These are phyloP conservation scores for Prosopis cineraria DNA, from an alignment of 306 rosid genomes.

Conservation along the genomic window DNA sequence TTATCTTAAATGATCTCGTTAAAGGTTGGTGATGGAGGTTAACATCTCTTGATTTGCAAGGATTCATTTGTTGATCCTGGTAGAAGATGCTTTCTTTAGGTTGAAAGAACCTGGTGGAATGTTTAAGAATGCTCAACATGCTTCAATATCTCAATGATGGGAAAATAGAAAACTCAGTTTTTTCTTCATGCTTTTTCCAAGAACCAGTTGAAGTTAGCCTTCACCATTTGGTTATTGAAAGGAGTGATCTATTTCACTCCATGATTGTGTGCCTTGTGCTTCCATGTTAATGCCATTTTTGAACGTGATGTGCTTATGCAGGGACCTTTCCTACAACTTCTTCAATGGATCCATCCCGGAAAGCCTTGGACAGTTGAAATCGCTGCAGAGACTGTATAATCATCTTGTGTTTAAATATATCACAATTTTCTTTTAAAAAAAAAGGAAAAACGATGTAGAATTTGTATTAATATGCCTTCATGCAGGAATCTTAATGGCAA, in stretches of 20 bases:
- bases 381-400: conserved; percentile 69
- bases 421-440: background rate
- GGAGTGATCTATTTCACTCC: conserved; percentile 15
- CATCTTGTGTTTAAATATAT: conserved; percentile 20
- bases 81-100: background rate
- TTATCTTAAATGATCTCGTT: background rate
- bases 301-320: conserved; percentile 45
- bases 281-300: conserved; percentile 27
- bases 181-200: background rate
- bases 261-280: conserved; percentile 18
- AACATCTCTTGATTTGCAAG: conserved; percentile 2
- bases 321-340: conserved; percentile 89
- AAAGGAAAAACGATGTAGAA: background rate
- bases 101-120: background rate
- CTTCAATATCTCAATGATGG: background rate
- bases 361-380: conserved; percentile 80
- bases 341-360: conserved; percentile 93
- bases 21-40: background rate
- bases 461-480: conserved; percentile 29
- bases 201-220: conserved; percentile 1
- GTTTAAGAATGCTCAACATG: conserved; percentile 6
- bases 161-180: background rate
- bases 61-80: background rate
- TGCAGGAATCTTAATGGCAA: conserved; percentile 92
- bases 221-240: conserved; percentile 19